phyloP scores from a whole-genome alignment of 805 yeast species.

The Lipomyces orientalis region DNA sequence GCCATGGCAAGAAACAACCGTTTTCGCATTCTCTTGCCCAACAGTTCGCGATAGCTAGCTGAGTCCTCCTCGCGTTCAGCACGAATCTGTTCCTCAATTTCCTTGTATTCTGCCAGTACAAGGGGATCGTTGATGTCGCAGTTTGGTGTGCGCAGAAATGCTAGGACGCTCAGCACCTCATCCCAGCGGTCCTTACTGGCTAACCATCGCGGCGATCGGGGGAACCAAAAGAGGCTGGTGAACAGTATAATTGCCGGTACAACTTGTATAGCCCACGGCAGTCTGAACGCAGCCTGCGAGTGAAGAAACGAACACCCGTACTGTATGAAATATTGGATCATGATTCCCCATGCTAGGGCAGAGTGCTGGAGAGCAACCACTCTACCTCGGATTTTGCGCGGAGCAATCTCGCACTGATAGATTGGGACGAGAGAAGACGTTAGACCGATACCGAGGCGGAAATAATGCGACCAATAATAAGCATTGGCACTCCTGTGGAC shows the following conservation, averaged over 20 bases:
- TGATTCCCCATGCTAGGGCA: slow-evolving; percentile 66
- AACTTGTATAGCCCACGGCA: slow-evolving; percentile 66
- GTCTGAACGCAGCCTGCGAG: slow-evolving; percentile 51
- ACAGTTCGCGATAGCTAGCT: slow-evolving; percentile 49
- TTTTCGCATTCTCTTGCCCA: slow-evolving; percentile 55
- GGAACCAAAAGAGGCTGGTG: slow-evolving; percentile 46
- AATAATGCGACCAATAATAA: slow-evolving; percentile 61
- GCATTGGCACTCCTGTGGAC: slow-evolving; percentile 51
- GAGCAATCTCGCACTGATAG: slow-evolving; percentile 67
- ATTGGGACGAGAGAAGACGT: slow-evolving; percentile 72
- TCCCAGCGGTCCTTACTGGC: slow-evolving; percentile 56
- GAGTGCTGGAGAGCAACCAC: slow-evolving; percentile 66
- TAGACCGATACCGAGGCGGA: slow-evolving; percentile 67
- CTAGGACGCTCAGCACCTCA: slow-evolving; percentile 50
- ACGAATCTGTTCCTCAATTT: too few relatives aligned
- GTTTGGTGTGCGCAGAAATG: slow-evolving; percentile 19
- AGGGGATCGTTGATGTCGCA: too few relatives aligned
- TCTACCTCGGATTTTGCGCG: slow-evolving; percentile 63
- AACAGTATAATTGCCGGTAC: slow-evolving; percentile 57
- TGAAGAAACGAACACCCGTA: slow-evolving; percentile 53
- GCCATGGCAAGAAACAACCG: slow-evolving; percentile 59
- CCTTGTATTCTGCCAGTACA: too few relatives aligned
- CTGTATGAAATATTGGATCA: slow-evolving; percentile 37
- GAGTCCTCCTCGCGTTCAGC: too few relatives aligned
- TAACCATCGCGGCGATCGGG: slow-evolving; percentile 49